These are phyloP conservation scores for Jamesozyma lodderae DNA, from an alignment of 805 yeast species.

Conservation along the genomic window DNA sequence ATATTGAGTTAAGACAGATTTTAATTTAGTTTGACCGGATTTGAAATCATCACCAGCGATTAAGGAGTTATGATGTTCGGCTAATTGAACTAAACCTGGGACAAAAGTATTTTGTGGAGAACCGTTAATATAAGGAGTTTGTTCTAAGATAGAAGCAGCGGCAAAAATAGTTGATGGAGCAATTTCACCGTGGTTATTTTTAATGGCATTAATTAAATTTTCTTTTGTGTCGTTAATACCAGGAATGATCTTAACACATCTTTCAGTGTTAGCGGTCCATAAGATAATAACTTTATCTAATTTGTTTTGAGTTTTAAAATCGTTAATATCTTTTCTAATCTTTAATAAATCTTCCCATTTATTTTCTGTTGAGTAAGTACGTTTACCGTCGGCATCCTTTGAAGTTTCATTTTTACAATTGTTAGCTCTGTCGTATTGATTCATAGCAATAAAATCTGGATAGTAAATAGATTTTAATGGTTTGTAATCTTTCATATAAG, in stretches of 20 bases:
- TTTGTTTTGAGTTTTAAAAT: constrained; percentile 60
- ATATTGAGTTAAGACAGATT: constrained; percentile 93
- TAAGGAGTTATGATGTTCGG: constrained; percentile 63
- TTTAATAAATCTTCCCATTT: constrained; percentile 88
- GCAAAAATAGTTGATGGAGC: constrained; percentile 94
- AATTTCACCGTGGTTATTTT: constrained; percentile 70
- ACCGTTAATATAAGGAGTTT: constrained; percentile 86
- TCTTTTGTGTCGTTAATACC: constrained; percentile 88
- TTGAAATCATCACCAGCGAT: constrained; percentile 98
- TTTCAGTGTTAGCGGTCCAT: constrained; percentile 97
- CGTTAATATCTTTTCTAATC: constrained; percentile 73
- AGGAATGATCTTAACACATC: constrained; percentile 66
- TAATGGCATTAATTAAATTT: constrained; percentile 63
- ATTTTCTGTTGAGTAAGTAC: constrained; percentile 39
- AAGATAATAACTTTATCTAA: constrained; percentile 83
- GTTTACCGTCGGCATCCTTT: constrained; percentile 23
- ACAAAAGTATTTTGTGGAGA: constrained; percentile 97
- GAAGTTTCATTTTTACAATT: constrained; percentile 39
- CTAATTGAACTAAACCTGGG: constrained; percentile 87
- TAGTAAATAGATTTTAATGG: constrained; percentile 86
- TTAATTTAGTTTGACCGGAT: constrained; percentile 91
- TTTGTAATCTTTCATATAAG: constrained; percentile 47
- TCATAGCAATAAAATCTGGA: constrained; percentile 94
- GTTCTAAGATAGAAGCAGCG: constrained; percentile 83
- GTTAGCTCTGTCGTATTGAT: constrained; percentile 87